Evolutionary conservation across 2,329 filamentous ascomycete genomes (phyloP).

Genomic region (Biscogniauxia mediterranea): DNA sequence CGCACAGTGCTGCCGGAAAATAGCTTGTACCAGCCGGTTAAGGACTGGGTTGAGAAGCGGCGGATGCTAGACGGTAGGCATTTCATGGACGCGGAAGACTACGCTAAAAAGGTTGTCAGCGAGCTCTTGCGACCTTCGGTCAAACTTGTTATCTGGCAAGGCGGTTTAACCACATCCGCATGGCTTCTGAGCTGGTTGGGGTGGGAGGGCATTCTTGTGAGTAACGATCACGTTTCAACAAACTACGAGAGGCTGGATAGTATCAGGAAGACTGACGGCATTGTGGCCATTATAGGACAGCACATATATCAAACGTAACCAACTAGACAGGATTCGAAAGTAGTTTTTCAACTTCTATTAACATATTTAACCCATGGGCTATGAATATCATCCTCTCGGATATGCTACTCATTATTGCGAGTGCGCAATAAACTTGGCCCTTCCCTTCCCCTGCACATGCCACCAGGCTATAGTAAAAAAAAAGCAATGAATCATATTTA

Average conservation of each 20-base stretch:
- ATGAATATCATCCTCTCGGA: too few relatives aligned
- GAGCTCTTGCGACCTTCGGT: slow-evolving; percentile 17
- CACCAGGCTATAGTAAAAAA: slow-evolving; percentile 52
- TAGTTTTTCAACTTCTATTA: neutral
- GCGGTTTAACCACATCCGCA: slow-evolving; percentile 16
- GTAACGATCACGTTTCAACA: neutral
- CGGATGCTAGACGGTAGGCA: slow-evolving; percentile 16
- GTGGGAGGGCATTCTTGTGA: slow-evolving; percentile 28
- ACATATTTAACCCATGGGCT: too few relatives aligned
- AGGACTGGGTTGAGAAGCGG: slow-evolving; percentile 20
- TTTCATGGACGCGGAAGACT: slow-evolving; percentile 16
- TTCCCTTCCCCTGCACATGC: slow-evolving; percentile 24
- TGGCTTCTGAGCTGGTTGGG: slow-evolving; percentile 28
- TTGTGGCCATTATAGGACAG: slow-evolving; percentile 6
- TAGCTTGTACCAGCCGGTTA: slow-evolving; percentile 22
- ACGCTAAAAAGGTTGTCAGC: slow-evolving; percentile 22
- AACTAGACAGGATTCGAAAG: slow-evolving; percentile 5
- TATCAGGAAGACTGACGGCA: neutral
- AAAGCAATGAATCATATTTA: slow-evolving; percentile 50
- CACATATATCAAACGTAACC: slow-evolving; percentile 10
- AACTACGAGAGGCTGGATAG: neutral
- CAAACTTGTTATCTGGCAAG: slow-evolving; percentile 26
- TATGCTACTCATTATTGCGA: neutral
- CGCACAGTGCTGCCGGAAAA: slow-evolving; percentile 17
- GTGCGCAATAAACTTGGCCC: neutral